Evolutionary conservation across 176 grass and related monocot genomes (phyloP), one percentile per base, ranked within the genome.

Genomic region (Pontederia paniculata): DNA sequence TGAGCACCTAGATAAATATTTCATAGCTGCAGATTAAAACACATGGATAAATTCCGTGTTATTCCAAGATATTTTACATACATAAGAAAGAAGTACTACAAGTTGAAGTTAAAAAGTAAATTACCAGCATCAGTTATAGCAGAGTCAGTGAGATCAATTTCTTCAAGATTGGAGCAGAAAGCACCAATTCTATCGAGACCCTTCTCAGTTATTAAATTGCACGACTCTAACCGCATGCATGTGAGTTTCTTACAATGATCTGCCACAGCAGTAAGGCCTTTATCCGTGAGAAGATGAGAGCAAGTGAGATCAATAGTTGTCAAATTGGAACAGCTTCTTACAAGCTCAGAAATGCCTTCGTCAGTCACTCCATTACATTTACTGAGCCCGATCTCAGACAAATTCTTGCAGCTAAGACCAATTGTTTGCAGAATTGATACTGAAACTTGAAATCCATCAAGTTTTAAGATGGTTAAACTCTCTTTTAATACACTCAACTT

Each of bases 71-170:
- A 7, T 62, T 52, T 77, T 47, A 54, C 10, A 50, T 74, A 42
- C 10, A 67, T 42, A 16, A 13, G 3, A 16, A 67, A 52, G 23
- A 20, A 23, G 19, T 15, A 4, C 10, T 52, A 25, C 11, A 12
- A 67, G 28, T 43, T 52, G n/a, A 53, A 42, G 48, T 11, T 9
- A 0, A 28, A 46, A 17, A 25, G 8, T 55, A 44, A 57, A 21
- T 23, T 55, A 98, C 93, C 93, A 68, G 60, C 62, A 60, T 91
- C 80, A 74, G 74, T 79, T 53, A 98, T 78, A 70, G 75, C 49
- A 65, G 86, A 98, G 45, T 98, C 93, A 52, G 93, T 98, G 77
- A 91, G 93, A 70, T 98, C 86, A 51, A 88, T 77, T 69, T 91
- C 93, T 73, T 80, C 89, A 57, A 98, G 80, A 80, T 68, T 71